Base-by-base conservation (phyloP, 2,329 filamentous ascomycete species). In the Diaporthe citriasiana region DNA sequence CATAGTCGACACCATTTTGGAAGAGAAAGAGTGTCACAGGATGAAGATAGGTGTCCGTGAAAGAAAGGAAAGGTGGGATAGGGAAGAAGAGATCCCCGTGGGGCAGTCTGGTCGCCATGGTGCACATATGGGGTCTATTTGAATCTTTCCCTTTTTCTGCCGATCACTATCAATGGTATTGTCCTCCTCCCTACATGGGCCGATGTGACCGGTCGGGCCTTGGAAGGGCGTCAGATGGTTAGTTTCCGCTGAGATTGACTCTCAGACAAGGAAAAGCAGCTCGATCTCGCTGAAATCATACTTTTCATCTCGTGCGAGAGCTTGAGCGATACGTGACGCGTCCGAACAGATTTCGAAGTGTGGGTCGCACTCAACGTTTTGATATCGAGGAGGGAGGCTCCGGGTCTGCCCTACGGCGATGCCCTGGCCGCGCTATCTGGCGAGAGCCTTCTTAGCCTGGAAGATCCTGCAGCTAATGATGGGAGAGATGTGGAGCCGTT, bases 361-460 rank as follows among this genome's bases (percentile, higher is more conserved):
- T 68, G 63, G 63, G 63, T 68, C 63, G 33, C 63, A 68, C 63
- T 68, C 63, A 68, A 68, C 63, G 63, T 27, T 68, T 68, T 53
- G 63, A 53, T 53, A 68, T 68, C 47, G 45, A 40, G 22, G 47
- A 40, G 33, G 33, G 63, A 30, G 45, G 63, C 45, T 51, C 63
- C 47, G 63, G n/a, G 33, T 68, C 63, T 68, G 63, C 63, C 63
- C 63, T 53, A 68, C 40, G 63, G 63, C 45, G 45, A 51, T 38
- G 63, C 33, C 33, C 13, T 68, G 63, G 22, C 15, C 45, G 63
- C 30, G 45, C 45, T 66, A 66, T 38, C 63, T 68, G 63, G 45
- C 63, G 30, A 65, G 45, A 51, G n/a, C 27, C 63, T 53, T 25
- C 22, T 8, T 68, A 53, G 63, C 45, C 27, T 33, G 33, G 27